Conservation (phyloP, 2,329 filamentous ascomycete species). For the Verticillium longisporum region DNA sequence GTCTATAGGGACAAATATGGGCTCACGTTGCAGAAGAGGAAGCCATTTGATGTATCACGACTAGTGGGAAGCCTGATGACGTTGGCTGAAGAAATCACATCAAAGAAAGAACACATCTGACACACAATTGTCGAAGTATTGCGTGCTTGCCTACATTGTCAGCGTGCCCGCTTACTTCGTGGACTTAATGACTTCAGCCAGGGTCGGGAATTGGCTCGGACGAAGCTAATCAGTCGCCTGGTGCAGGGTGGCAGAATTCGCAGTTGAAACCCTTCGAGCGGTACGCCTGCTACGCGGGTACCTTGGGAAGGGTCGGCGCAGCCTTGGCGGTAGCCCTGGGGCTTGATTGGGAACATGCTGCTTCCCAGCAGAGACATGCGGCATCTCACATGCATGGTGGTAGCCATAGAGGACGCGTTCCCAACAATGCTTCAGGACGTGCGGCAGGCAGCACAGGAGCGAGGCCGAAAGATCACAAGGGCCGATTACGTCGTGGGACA, state of each 20-base stretch:
- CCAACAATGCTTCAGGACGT: not conserved
- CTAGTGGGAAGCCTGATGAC: not conserved
- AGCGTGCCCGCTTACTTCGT: too few relatives aligned
- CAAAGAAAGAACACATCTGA: not conserved
- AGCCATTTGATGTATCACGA: not conserved
- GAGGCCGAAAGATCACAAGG: not conserved
- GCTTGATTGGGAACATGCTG: not conserved
- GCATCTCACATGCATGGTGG: not conserved
- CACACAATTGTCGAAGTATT: not conserved
- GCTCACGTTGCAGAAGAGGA: not conserved
- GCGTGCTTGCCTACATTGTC: not conserved
- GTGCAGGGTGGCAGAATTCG: too few relatives aligned
- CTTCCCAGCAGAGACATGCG: not conserved
- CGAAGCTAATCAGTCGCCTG: too few relatives aligned
- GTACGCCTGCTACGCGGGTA: not conserved
- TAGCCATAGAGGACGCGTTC: not conserved
- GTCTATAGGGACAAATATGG: not conserved
- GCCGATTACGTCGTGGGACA: not conserved
- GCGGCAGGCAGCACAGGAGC: not conserved
- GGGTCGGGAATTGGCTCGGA: too few relatives aligned
- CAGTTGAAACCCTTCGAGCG: not conserved
- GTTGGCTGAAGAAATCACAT: not conserved
- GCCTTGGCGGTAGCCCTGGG: not conserved
- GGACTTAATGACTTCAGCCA: too few relatives aligned
- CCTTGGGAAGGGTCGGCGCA: not conserved